phyloP scores from a whole-genome alignment of 2,329 filamentous ascomycete species.

The Cytospora chrysosperma region DNA sequence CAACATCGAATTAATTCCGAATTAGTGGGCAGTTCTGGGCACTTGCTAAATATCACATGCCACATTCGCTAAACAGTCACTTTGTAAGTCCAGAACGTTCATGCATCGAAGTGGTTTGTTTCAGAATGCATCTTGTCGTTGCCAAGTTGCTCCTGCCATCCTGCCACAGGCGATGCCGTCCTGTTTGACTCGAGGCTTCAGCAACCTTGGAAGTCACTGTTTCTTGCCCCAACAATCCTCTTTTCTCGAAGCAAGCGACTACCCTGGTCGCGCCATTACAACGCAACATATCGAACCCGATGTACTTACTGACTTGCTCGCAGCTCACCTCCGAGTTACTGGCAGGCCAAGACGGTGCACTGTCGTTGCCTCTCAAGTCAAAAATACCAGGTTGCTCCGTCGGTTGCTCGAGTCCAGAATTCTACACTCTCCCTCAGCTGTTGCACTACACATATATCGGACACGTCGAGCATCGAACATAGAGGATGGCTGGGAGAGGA shows the following conservation, averaged over 20 bases:
- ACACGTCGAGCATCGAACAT: neutral
- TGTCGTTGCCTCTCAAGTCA: slow-evolving; percentile 2
- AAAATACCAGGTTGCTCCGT: slow-evolving; percentile 4
- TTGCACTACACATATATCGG: neutral
- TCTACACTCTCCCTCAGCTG: neutral
- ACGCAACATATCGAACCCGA: neutral
- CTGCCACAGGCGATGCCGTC: neutral
- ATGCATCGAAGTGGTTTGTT: neutral
- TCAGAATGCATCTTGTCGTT: neutral
- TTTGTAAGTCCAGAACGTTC: slow-evolving; percentile 8
- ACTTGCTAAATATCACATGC: slow-evolving; percentile 14
- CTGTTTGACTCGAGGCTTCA: neutral
- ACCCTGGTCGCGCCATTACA: neutral
- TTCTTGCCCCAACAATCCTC: neutral
- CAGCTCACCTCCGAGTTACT: slow-evolving; percentile 12
- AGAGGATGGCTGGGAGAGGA: slow-evolving; percentile 34
- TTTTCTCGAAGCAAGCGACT: neutral
- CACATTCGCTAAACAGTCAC: slow-evolving; percentile 1
- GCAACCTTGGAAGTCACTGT: neutral
- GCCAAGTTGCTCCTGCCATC: neutral
- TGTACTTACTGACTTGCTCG: slow-evolving; percentile 10
- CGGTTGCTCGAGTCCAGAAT: slow-evolving; percentile 1
- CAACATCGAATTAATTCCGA: neutral
- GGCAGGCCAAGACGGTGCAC: slow-evolving; percentile 4
- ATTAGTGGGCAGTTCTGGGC: neutral